These are phyloP conservation scores for Medicago truncatula DNA, from an alignment of 306 rosid genomes.

Conservation along the genomic window MtrunA17r5.0-ANR NC_053043.1:42249001-42249500, in stretches of 20 bases:
- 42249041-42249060: conserved; percentile 36
- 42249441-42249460: too few species aligned
- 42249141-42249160: neutral
- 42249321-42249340: too few species aligned
- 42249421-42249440: too few species aligned
- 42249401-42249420: too few species aligned
- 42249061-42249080: neutral
- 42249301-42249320: neutral
- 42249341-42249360: too few species aligned
- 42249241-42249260: conserved; percentile 27
- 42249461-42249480: too few species aligned
- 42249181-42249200: conserved; percentile 18
- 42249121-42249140: neutral
- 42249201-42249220: conserved; percentile 36
- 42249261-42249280: conserved; percentile 23
- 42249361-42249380: too few species aligned
- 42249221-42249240: conserved; percentile 42
- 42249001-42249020: conserved; percentile 26
- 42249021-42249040: conserved; percentile 9
- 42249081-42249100: neutral
- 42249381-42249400: too few species aligned
- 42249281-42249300: neutral
- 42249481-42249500: too few species aligned
- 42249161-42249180: neutral
- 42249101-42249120: conserved; percentile 15